phyloP scores from a whole-genome alignment of 208 protist genomes.

The Vickermania spadyakhi region DNA sequence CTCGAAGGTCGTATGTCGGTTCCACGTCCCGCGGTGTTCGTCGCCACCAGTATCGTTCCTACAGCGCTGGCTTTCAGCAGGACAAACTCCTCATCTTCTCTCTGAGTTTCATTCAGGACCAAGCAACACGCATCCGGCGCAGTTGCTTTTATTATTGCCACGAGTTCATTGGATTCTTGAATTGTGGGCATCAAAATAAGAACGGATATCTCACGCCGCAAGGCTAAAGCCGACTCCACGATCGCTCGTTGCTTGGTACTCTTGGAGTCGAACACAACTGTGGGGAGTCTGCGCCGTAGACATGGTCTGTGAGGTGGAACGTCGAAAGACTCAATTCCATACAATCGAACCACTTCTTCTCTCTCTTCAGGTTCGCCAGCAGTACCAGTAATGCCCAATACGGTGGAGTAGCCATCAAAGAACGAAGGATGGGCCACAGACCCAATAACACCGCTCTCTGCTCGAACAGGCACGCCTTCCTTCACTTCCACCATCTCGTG shows the following conservation, averaged over 20 bases:
- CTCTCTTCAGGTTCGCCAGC: not conserved
- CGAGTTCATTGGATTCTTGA: not conserved
- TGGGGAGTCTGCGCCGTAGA: not conserved
- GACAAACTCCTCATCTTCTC: not conserved
- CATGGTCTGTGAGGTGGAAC: not conserved
- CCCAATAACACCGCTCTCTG: not conserved
- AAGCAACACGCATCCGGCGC: not conserved
- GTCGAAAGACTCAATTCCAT: not conserved
- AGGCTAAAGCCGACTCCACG: not conserved
- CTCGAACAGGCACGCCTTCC: not conserved
- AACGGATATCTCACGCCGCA: not conserved
- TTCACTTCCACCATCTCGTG: not conserved
- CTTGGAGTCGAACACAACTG: not conserved
- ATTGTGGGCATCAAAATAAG: not conserved
- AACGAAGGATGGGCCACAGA: not conserved
- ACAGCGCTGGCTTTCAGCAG: not conserved
- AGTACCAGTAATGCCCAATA: not conserved
- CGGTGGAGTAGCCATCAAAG: not conserved
- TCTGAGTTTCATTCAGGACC: not conserved
- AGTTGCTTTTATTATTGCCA: not conserved
- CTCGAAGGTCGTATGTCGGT: slow-evolving; percentile 5
- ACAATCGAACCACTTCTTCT: not conserved
- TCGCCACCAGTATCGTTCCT: slow-evolving; percentile 7
- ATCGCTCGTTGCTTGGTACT: not conserved
- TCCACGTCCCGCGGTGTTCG: slow-evolving; percentile 6